A percentile compares a stretch with the other conserved stretches of the same genome.
Evolutionary conservation across 2,329 filamentous ascomycete species (phyloP).

Genomic region (Ascochyta rabiei): DNA sequence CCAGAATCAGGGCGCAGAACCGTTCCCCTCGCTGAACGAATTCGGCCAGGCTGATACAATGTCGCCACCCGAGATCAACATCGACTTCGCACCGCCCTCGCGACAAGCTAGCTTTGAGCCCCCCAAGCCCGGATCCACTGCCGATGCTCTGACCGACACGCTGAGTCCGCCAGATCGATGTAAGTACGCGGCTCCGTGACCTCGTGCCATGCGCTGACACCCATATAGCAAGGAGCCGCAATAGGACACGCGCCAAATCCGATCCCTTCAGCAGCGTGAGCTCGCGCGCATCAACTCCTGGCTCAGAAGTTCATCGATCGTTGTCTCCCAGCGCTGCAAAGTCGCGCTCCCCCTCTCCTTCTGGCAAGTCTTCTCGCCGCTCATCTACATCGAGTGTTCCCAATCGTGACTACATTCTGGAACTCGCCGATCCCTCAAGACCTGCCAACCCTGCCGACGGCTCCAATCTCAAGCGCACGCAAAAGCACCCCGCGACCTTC

Average conservation of each 20-base stretch:
- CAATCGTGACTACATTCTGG: conserved; percentile 79
- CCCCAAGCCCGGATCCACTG: conserved; percentile 65
- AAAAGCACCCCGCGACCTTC: conserved; percentile 97
- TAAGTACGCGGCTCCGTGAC: conserved; percentile 49
- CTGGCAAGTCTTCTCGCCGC: conserved; percentile 55
- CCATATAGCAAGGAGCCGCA: conserved; percentile 57
- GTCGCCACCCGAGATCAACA: conserved; percentile 93
- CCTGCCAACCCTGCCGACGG: conserved; percentile 58
- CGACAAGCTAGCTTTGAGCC: conserved; percentile 70
- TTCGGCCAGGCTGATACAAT: conserved; percentile 74
- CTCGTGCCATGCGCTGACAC: conserved; percentile 25
- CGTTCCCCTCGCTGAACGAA: conserved; percentile 62
- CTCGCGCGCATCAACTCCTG: conserved; percentile 53
- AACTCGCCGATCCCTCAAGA: conserved; percentile 86
- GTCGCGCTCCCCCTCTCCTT: conserved; percentile 56
- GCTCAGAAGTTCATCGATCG: conserved; percentile 43
- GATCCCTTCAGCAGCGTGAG: conserved; percentile 62
- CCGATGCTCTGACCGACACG: conserved; percentile 63
- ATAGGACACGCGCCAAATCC: conserved; percentile 64
- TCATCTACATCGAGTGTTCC: conserved; percentile 59
- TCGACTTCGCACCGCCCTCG: conserved; percentile 83
- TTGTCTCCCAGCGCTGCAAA: conserved; percentile 53
- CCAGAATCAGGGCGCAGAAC: conserved; percentile 54
- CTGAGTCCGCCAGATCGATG: conserved; percentile 77
- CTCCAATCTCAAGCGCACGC: conserved; percentile 73